Base-by-base conservation (phyloP, 2,329 filamentous ascomycete genomes). In the Blumeria hordei region DNA sequence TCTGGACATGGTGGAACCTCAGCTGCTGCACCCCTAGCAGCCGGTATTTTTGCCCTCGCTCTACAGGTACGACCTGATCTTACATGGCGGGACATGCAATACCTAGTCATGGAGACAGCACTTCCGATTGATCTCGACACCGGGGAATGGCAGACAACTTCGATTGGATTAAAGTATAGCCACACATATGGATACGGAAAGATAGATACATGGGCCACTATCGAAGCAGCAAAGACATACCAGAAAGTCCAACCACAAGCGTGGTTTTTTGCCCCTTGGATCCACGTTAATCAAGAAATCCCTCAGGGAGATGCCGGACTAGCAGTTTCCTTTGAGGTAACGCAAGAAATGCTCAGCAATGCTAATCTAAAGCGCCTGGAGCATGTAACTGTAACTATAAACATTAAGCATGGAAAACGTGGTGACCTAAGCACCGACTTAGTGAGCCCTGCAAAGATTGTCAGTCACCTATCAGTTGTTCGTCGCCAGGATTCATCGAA, bases 321-420 rank as follows among this genome's bases (percentile, higher is more conserved):
- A 41, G 76, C 81, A 1, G 86, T 85, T 54, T 75, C 72, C n/a
- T 88, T 94, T 61, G 80, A 88, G 52, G 79, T 98, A 41, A 95
- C 86, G 0, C 68, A 78, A 55, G 79, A 88, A 18, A 87, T 88
- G 78, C 71, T 96, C 56, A 78, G 82, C 64, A 69, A 79, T 21
- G 86, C 86, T 60, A 98, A 98, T 65, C 67, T 98, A 12, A 86
- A 81, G 63, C 80, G 85, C 14, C 65, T 98, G 32, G 92, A 98
- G 70, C 92, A 98, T 69, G 85, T 98, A 37, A 96, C 90, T 0
- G 78, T 98, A 37, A 96, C 90, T 2, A 98, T 98, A 88, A 98
- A 98, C 63, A 76, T 95, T 28, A 77, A 85, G 55, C 92, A 98
- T 65, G 80, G 77, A 2, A 82, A 84, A 57, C 83, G 92, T 60